Evolutionary conservation across 192 early-diverging fungal genomes (phyloP), one percentile per base, ranked within the genome.

Genomic region (Backusella tarrabulga): DNA sequence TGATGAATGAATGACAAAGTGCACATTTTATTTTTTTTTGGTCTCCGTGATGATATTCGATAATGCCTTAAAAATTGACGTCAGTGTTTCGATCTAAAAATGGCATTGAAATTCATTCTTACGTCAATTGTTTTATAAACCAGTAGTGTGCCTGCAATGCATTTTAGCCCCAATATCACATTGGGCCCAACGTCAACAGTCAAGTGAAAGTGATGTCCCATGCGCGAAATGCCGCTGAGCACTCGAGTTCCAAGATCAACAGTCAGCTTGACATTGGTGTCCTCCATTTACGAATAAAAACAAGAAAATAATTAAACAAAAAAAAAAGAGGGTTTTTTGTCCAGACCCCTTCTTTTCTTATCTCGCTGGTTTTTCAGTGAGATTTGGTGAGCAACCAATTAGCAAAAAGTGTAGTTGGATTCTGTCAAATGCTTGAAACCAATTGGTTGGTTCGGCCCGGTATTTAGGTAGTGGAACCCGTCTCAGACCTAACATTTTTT

Each of bases 111-210:
- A 69, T 8, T 41, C 34, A 70, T 26, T 23, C 68, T 70, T 70
- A 70, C 68, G 68, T 70, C 68, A 70, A 70, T 70, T 41, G 68
- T 23, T 38, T 70, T 70, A 70, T 38, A 70, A 19, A 70, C 21
- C n/a, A 70, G 21, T 23, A 70, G 36, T 21, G 68, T 23, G 21
- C 68, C 68, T 15, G 36, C n/a, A 23, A 70, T 70, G 21, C 36
- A 40, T 21, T 70, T 70, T 38, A 70, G 7, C n/a, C 35, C 68
- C 4, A 70, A 21, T 38, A 70, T 11, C 35, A 41, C 3, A 38
- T 70, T 70, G 2, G 34, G 68, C 11, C 68, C 68, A 70, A 70
- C 12, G 14, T 70, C 68, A 70, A 70, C 21, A 21, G 68, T 70
- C 34, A 70, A n/a, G 38, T 23, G 34, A 70, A 36, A 1, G 38